Evolutionary conservation across 1,284 basidiomycete genomes (phyloP).

Genomic region (Agaricales sp.): DNA sequence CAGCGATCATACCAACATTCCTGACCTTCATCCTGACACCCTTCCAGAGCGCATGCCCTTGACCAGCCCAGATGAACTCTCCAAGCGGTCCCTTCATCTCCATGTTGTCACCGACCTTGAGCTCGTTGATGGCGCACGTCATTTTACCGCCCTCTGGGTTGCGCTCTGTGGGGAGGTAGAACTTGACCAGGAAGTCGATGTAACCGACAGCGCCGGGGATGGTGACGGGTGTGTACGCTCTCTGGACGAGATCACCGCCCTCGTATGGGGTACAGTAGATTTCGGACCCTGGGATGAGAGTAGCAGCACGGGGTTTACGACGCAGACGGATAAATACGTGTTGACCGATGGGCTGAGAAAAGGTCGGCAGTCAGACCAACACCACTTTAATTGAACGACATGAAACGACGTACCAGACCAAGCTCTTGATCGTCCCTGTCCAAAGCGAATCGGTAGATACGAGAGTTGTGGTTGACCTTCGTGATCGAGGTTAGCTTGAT

Average conservation of each 20-base stretch:
- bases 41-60: constrained; percentile 28
- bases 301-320: constrained; percentile 21
- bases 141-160: constrained; percentile 46
- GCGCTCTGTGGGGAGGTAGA: constrained; percentile 31
- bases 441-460: constrained; percentile 45
- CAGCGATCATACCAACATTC: constrained; percentile 50
- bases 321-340: constrained; percentile 47
- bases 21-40: constrained; percentile 25
- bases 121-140: constrained; percentile 40
- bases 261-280: not conserved
- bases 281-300: constrained; percentile 3
- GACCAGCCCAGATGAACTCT: constrained; percentile 44
- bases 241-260: constrained; percentile 38
- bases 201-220: constrained; percentile 30
- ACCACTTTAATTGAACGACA: not conserved
- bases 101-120: constrained; percentile 38
- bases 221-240: constrained; percentile 58
- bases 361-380: not conserved
- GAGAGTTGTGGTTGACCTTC: constrained; percentile 38
- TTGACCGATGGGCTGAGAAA: constrained; percentile 37
- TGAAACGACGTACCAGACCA: constrained; percentile 29
- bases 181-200: constrained; percentile 51
- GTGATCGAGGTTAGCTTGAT: constrained; percentile 31
- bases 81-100: constrained; percentile 61
- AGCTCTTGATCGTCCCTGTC: constrained; percentile 31